Evolutionary conservation across 352 stramenopile species (phyloP), one percentile per base, ranked within the genome.

Genomic region (Pilasporangium apinafurcum): DNA sequence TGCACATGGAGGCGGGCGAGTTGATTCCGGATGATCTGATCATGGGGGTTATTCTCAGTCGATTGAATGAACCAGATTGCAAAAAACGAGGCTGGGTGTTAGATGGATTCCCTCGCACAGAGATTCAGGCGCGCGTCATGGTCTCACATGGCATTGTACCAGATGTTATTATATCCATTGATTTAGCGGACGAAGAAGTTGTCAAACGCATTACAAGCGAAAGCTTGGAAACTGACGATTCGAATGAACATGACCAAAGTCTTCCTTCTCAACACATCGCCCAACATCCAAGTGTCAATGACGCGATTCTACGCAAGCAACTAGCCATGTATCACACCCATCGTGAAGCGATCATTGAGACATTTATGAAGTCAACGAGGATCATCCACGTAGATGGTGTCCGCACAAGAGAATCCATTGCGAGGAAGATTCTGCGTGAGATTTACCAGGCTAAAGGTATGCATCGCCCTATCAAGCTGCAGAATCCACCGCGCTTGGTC

Each of bases 1-100:
- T 51, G 24, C 92, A 80, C 45, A 92, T 98, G 70, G 70, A 86
- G 33, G 40, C 55, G 7, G 94, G 90, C 4, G 68, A 83, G 31
- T 71, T 98, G 0, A 86, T 98, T 20, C 93, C 95, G 0, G 94
- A 98, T 56, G 60, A 94, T 8, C 55, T 98, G 8, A 97, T 98
- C 44, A 82, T 98, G 44, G 65, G 96, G 56, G 51, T 89, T 40
- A 67, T 92, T 8, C 44, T 86, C 22, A 71, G 84, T 39, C 70
- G 94, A 0, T 66, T 98, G 1, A 38, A 61, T 26, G 55, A 96
- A 49, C 41, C 68, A 2, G 93, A 98, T 62, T 98, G 92, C 58
- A 57, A 76, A 26, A 41, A 66, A 38, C 72, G 67, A 16, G 95
- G 95, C 8, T 98, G 91, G 86, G 68, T 98, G 12, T 59, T 98